Evolutionary conservation across 78 protist genomes (phyloP).

Genomic region (Mantamonas sphyraenae): DNA sequence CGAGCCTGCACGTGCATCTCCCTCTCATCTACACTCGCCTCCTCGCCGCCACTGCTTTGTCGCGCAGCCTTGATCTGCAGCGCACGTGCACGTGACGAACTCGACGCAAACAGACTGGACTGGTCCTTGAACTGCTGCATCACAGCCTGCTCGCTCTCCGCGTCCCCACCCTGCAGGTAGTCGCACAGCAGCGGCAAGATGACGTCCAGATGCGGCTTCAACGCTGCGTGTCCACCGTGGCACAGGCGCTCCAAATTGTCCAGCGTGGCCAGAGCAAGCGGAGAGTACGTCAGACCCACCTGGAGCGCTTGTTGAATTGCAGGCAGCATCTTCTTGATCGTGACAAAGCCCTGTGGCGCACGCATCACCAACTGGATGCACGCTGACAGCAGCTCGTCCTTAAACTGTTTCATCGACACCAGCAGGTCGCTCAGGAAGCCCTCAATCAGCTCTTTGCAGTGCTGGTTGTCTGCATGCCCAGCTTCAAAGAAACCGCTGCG

Average conservation of each 20-base stretch:
- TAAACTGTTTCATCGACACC: constrained; percentile 16
- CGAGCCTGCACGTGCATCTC: background rate
- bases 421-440: constrained; percentile 37
- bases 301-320: constrained; percentile 23
- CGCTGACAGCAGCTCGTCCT: constrained; percentile 56
- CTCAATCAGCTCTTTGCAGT: too few relatives aligned
- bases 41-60: background rate
- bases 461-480: too few relatives aligned
- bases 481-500: too few relatives aligned
- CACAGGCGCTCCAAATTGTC: constrained; percentile 24
- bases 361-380: constrained; percentile 37
- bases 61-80: background rate
- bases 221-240: constrained; percentile 16
- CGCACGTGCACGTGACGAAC: background rate
- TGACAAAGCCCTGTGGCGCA: constrained; percentile 30
- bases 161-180: constrained; percentile 16
- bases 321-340: constrained; percentile 13
- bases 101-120: too few relatives aligned
- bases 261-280: constrained; percentile 44
- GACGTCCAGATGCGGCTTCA: constrained; percentile 4
- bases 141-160: too few relatives aligned
- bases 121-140: too few relatives aligned
- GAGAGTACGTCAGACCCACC: constrained; percentile 30
- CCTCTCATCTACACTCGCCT: background rate
- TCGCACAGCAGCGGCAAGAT: constrained; percentile 39